Evolutionary conservation across 768 basidiomycete genomes (phyloP).

Genomic region (Suillus subluteus): DNA sequence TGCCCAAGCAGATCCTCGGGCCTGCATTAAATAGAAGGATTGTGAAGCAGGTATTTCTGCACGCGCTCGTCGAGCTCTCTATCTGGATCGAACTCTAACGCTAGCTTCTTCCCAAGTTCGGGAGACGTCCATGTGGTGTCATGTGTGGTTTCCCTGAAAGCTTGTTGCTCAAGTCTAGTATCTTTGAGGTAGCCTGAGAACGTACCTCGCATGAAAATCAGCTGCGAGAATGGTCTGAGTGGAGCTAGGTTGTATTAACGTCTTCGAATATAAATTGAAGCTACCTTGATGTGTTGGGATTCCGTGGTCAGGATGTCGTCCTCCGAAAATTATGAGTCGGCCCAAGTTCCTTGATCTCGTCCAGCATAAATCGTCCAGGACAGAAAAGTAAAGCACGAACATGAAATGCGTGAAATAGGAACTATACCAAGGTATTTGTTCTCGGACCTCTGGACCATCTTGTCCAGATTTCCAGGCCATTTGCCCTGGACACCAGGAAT

Average conservation of each 20-base stretch:
- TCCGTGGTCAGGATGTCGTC: slow-evolving; percentile 50
- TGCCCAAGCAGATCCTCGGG: no score
- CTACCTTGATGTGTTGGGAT: slow-evolving; percentile 51
- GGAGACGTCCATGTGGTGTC: slow-evolving; percentile 30
- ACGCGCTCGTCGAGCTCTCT: no score
- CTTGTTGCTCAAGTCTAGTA: neutral
- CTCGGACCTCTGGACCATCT: slow-evolving; percentile 26
- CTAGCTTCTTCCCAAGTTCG: slow-evolving; percentile 19
- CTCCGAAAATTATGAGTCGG: slow-evolving; percentile 46
- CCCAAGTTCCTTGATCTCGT: slow-evolving; percentile 29
- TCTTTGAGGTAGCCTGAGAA: neutral
- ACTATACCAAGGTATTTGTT: slow-evolving; percentile 40
- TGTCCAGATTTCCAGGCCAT: slow-evolving; percentile 38
- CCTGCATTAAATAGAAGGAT: no score
- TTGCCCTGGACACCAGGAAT: slow-evolving; percentile 35
- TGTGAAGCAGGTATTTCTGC: no score
- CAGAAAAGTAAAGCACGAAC: neutral
- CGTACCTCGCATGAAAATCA: slow-evolving; percentile 41
- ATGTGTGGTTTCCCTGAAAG: slow-evolving; percentile 23
- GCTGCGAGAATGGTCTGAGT: slow-evolving; percentile 43
- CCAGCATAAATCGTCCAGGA: slow-evolving; percentile 27
- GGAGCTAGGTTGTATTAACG: neutral
- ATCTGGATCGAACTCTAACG: no score
- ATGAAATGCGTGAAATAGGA: neutral
- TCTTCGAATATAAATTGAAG: neutral